A percentile compares a stretch with the other conserved stretches of the same genome.
Evolutionary conservation across 495 filamentous ascomycete species (phyloP).

Genomic region (Penicillium desertorum): DNA sequence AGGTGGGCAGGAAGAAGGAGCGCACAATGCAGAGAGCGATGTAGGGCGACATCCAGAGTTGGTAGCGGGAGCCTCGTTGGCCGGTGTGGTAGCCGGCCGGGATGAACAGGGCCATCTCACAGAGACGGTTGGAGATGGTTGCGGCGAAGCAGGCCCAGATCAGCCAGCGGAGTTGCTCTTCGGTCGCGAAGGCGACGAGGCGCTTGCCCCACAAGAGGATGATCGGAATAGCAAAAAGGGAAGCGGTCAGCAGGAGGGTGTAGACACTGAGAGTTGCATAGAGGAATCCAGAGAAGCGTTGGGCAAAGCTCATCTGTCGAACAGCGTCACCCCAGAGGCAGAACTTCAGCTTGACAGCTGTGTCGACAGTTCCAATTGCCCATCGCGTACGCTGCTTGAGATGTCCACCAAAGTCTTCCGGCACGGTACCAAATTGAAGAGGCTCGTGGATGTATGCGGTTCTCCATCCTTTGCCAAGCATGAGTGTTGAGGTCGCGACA

Average conservation of each 20-base stretch:
- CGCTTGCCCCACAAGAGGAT: conserved; percentile 45
- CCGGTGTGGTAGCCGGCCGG: conserved; percentile 47
- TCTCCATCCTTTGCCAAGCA: conserved; percentile 52
- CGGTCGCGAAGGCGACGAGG: conserved; percentile 44
- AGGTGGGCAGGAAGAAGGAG: conserved; percentile 45
- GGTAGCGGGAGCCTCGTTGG: conserved; percentile 41
- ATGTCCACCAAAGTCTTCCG: conserved; percentile 47
- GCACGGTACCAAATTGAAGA: conserved; percentile 53
- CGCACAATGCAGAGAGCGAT: conserved; percentile 44
- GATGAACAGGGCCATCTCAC: conserved; percentile 44
- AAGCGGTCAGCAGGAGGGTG: conserved; percentile 42
- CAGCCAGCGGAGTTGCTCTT: conserved; percentile 47
- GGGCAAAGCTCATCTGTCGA: conserved; percentile 33
- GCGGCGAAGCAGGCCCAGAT: conserved; percentile 47
- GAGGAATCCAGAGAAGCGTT: conserved; percentile 46
- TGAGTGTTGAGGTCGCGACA: conserved; percentile 45
- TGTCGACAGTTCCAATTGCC: conserved; percentile 48
- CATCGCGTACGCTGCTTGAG: conserved; percentile 55
- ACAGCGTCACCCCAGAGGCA: conserved; percentile 42
- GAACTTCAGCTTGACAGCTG: conserved; percentile 46
- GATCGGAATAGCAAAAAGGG: conserved; percentile 47
- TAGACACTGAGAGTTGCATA: conserved; percentile 45
- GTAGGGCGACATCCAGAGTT: conserved; percentile 50
- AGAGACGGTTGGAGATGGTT: conserved; percentile 41
- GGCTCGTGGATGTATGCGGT: conserved; percentile 51